These are phyloP conservation scores for Lentinula detonsa DNA, from an alignment of 768 basidiomycete species.

Conservation along the genomic window DNA sequence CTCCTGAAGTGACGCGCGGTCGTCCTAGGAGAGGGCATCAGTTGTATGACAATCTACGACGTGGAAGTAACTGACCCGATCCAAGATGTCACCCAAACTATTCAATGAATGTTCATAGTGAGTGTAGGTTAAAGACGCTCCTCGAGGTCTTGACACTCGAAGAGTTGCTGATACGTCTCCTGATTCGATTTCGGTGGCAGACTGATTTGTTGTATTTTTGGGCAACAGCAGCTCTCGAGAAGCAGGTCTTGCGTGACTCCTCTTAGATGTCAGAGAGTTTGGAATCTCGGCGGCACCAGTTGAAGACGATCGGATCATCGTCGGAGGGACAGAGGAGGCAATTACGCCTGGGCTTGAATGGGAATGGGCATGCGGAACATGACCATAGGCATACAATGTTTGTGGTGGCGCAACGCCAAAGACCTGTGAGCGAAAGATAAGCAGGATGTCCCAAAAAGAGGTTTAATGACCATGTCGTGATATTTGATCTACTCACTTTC, in stretches of 20 bases:
- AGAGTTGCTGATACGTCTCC: background rate
- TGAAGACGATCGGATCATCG: slow-evolving; percentile 11
- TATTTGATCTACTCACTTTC: slow-evolving; percentile 44
- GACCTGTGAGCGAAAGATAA: slow-evolving; percentile 39
- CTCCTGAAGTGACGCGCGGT: slow-evolving; percentile 66
- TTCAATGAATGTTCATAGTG: slow-evolving; percentile 79
- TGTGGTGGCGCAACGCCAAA: slow-evolving; percentile 81
- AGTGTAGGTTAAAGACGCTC: slow-evolving; percentile 51
- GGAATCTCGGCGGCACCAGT: background rate
- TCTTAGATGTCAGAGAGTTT: background rate
- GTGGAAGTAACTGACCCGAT: slow-evolving; percentile 46
- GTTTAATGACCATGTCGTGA: background rate
- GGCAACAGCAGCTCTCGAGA: background rate
- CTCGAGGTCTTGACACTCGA: slow-evolving; percentile 5
- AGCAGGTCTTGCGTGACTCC: background rate
- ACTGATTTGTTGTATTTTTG: background rate
- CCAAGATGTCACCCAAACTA: slow-evolving; percentile 75
- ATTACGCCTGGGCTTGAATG: slow-evolving; percentile 7
- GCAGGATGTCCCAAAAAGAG: background rate
- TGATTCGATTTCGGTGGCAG: background rate
- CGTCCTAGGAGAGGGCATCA: slow-evolving; percentile 46
- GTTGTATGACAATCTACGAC: background rate
- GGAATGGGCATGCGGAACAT: background rate
- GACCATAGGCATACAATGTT: slow-evolving; percentile 48
- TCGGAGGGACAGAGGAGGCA: background rate